These are phyloP conservation scores for Ogataea paraovalis DNA, from an alignment of 805 yeast species.

Conservation along the genomic window DNA sequence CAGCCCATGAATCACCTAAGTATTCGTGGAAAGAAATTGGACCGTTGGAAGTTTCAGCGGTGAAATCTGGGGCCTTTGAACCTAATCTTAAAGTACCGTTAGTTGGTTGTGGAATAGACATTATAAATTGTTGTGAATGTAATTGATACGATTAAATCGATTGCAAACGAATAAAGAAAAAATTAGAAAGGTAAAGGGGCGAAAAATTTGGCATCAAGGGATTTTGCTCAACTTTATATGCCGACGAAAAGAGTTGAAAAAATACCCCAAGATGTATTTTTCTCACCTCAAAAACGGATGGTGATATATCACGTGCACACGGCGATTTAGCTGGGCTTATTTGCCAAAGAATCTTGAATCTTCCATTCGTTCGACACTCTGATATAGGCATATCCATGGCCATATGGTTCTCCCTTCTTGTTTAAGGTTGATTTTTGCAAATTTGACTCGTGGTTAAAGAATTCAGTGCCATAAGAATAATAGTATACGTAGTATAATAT, in stretches of 20 bases:
- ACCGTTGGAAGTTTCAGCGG: constrained; percentile 60
- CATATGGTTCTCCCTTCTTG: too few relatives aligned
- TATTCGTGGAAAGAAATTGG: constrained; percentile 59
- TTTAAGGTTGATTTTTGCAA: too few relatives aligned
- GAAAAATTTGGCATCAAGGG: background rate
- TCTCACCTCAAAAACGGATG: constrained; percentile 4
- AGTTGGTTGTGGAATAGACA: constrained; percentile 40
- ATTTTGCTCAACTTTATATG: background rate
- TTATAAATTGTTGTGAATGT: constrained; percentile 10
- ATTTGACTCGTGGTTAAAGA: too few relatives aligned
- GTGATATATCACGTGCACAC: constrained; percentile 16
- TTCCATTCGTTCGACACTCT: background rate
- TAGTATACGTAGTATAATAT: too few relatives aligned
- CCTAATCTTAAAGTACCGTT: constrained; percentile 46
- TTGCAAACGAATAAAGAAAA: background rate
- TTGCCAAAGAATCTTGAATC: too few relatives aligned
- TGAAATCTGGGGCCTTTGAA: constrained; percentile 66
- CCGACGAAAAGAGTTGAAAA: background rate
- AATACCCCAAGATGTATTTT: background rate
- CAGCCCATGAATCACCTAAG: constrained; percentile 59
- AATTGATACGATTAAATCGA: background rate
- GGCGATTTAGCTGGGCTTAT: background rate
- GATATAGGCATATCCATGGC: too few relatives aligned
- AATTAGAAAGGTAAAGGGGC: background rate
- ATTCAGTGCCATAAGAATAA: too few relatives aligned